phyloP scores from a whole-genome alignment of 2,329 filamentous ascomycete species.

The Biscogniauxia sp. region DNA sequence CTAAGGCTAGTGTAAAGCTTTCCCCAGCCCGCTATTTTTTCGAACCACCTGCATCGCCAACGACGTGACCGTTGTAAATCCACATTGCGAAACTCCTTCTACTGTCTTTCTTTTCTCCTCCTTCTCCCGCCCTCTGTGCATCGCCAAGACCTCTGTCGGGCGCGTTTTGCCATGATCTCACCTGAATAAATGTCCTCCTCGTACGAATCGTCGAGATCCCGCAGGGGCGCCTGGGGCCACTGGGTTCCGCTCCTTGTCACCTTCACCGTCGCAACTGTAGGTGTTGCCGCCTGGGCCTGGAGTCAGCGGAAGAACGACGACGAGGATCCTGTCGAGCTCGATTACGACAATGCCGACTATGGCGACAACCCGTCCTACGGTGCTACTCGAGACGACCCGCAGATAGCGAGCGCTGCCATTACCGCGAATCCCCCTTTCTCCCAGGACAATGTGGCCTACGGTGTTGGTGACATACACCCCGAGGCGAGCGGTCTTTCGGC shows the following conservation, averaged over 20 bases:
- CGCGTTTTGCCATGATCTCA: constrained; percentile 38
- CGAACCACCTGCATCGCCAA: not conserved
- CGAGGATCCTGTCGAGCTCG: constrained; percentile 51
- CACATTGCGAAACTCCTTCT: not conserved
- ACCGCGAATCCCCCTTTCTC: constrained; percentile 39
- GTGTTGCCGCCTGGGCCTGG: constrained; percentile 90
- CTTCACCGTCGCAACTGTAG: constrained; percentile 81
- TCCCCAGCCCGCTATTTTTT: constrained; percentile 20
- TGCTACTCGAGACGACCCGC: constrained; percentile 36
- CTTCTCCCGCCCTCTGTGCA: constrained; percentile 7
- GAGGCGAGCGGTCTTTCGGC: constrained; percentile 36
- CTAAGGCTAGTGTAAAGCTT: not conserved
- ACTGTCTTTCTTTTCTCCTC: constrained; percentile 4
- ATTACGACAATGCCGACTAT: constrained; percentile 48
- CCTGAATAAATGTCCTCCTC: constrained; percentile 55
- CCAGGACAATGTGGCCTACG: constrained; percentile 42
- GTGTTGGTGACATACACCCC: constrained; percentile 35
- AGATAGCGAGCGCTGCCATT: constrained; percentile 28
- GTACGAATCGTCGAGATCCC: constrained; percentile 63
- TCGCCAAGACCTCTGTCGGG: constrained; percentile 12
- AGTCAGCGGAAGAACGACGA: constrained; percentile 78
- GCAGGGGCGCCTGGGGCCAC: constrained; percentile 67
- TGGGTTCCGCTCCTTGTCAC: constrained; percentile 89
- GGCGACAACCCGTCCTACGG: constrained; percentile 52
- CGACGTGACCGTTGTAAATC: constrained; percentile 1